Percentiles rank a stretch among this genome's conserved stretches.
phyloP scores from a whole-genome alignment of 441 rosid genomes.

The Erodium chrysanthum region DNA sequence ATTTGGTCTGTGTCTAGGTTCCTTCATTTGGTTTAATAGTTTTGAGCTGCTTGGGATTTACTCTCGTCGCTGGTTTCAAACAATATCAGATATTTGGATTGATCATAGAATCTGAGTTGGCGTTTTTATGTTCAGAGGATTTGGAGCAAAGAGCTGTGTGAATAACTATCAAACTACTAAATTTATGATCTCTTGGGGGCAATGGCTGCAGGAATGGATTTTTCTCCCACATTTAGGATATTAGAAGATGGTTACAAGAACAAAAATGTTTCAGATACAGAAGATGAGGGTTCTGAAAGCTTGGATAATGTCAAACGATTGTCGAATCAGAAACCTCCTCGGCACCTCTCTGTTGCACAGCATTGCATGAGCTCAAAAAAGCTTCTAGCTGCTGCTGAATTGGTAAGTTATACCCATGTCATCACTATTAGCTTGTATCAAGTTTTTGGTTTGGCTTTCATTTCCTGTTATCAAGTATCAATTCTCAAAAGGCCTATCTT shows the following conservation, averaged over 20 bases:
- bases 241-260: slow-evolving; percentile 41
- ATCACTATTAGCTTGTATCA: neutral
- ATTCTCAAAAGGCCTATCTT: neutral
- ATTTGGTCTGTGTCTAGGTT: slow-evolving; percentile 4
- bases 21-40: neutral
- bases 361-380: slow-evolving; percentile 38
- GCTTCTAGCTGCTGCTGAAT: slow-evolving; percentile 42
- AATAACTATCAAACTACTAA: slow-evolving; percentile 11
- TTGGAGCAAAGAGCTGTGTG: slow-evolving; percentile 12
- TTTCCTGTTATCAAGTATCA: neutral
- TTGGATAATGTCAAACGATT: slow-evolving; percentile 43
- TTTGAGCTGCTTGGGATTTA: neutral
- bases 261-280: slow-evolving; percentile 33
- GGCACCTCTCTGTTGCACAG: slow-evolving; percentile 43
- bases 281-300: slow-evolving; percentile 32
- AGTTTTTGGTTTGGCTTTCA: neutral
- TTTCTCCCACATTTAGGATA: slow-evolving; percentile 40
- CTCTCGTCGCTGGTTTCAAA: slow-evolving; percentile 17
- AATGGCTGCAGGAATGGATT: slow-evolving; percentile 37
- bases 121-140: slow-evolving; percentile 1
- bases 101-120: neutral
- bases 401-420: slow-evolving; percentile 28
- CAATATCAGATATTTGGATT: slow-evolving; percentile 10
- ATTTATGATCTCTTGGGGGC: slow-evolving; percentile 36
- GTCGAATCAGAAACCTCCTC: slow-evolving; percentile 69